Evolutionary conservation across 768 basidiomycete species (phyloP).

Genomic region (Brasilioporus rufonigricans): DNA sequence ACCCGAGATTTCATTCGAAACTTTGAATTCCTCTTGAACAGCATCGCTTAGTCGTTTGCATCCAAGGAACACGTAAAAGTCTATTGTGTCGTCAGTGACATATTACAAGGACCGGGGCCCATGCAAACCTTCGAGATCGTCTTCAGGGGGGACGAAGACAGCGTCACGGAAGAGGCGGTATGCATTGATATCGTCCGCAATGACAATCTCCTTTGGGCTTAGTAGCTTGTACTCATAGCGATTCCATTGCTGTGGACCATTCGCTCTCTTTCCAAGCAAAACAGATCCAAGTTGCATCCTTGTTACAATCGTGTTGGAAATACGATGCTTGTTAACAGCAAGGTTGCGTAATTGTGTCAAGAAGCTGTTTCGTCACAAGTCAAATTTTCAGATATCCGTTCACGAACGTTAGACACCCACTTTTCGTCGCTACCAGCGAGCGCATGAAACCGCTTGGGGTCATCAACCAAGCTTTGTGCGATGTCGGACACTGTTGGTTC

Average conservation of each 20-base stretch:
- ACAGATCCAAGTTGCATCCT: background rate
- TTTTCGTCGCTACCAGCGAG: background rate
- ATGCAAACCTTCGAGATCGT: background rate
- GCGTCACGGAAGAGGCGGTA: background rate
- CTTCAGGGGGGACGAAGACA: background rate
- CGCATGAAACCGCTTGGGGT: background rate
- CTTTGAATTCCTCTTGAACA: background rate
- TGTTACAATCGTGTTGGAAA: background rate
- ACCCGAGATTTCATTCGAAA: background rate
- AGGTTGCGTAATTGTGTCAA: background rate
- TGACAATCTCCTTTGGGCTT: background rate
- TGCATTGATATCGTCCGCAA: background rate
- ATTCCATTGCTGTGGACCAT: background rate
- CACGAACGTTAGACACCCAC: background rate
- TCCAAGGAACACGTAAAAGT: background rate
- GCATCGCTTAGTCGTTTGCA: background rate
- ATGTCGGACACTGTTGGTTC: background rate
- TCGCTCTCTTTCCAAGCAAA: background rate
- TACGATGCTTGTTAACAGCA: background rate
- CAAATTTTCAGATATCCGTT: background rate
- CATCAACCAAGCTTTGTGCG: background rate
- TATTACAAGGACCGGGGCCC: background rate
- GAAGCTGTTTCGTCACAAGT: background rate
- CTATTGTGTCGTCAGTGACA: background rate
- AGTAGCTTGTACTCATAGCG: background rate